Evolutionary conservation across 2,329 filamentous ascomycete genomes (phyloP).

Genomic region (Samsoniella hepiali): DNA sequence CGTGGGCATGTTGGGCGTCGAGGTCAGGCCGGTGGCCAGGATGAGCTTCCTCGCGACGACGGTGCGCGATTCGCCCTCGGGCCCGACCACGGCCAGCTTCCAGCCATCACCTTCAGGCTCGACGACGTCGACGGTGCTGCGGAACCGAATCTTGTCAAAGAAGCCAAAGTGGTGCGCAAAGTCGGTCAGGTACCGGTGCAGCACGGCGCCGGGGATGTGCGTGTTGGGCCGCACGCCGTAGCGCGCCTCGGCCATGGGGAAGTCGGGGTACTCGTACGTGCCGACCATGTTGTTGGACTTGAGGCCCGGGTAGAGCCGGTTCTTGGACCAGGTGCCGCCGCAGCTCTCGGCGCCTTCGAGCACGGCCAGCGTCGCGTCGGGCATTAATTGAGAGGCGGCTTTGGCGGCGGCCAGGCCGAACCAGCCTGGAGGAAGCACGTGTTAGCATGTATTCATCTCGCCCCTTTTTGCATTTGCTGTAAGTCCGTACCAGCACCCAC

Average conservation of each 20-base stretch:
- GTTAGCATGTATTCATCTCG: background rate
- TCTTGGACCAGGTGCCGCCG: slow-evolving; percentile 59
- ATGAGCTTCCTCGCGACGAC: slow-evolving; percentile 40
- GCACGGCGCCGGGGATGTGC: slow-evolving; percentile 36
- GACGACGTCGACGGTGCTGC: slow-evolving; percentile 47
- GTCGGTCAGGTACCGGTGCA: slow-evolving; percentile 37
- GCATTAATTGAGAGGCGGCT: slow-evolving; percentile 48
- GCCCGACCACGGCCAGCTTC: slow-evolving; percentile 24
- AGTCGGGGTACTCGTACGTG: slow-evolving; percentile 62
- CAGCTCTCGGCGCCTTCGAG: slow-evolving; percentile 49
- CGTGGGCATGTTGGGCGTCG: slow-evolving; percentile 39
- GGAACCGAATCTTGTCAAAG: slow-evolving; percentile 44
- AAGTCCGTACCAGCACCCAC: background rate
- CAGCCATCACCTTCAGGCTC: slow-evolving; percentile 23
- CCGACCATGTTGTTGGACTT: slow-evolving; percentile 63
- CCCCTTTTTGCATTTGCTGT: background rate
- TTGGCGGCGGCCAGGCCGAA: slow-evolving; percentile 52
- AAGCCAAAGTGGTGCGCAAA: slow-evolving; percentile 47
- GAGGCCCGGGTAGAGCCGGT: slow-evolving; percentile 57
- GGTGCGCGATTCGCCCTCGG: background rate
- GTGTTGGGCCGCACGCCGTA: slow-evolving; percentile 36
- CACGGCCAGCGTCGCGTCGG: slow-evolving; percentile 43
- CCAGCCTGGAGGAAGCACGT: slow-evolving; percentile 36
- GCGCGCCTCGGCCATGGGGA: slow-evolving; percentile 51
- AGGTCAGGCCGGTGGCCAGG: slow-evolving; percentile 49